Evolutionary conservation across 2,329 filamentous ascomycete species (phyloP), one percentile per base, ranked within the genome.

Genomic region (Penicillium hesseltinei): DNA sequence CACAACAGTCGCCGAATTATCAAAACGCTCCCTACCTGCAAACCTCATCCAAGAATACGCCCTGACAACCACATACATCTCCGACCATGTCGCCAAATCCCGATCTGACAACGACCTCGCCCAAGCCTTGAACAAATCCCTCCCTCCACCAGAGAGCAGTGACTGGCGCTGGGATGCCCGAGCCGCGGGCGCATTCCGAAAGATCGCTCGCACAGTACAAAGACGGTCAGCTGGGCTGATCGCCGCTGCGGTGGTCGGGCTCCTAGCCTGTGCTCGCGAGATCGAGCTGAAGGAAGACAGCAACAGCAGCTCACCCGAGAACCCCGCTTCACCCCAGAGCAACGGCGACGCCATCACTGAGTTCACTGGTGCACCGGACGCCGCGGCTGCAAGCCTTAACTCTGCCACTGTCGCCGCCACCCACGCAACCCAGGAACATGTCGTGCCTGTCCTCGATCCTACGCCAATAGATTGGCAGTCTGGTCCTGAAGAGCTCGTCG

Each of bases 21-120:
- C 74, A 1, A 70, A 66, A 49, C 68, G 69, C 42, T 64, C 64
- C 21, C 68, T 91, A 10, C 89, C 89, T 0, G 68, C 69, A 25
- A 79, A 76, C 31, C 71, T 92, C 17, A 75, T 79, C 11, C 75
- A 81, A 57, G 80, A 80, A 60, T 88, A 90, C 64, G 82, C 85
- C 40, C 77, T 90, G 57, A 85, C 86, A 11, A 92, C 90, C 3
- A 85, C 86, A 1, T 92, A 90, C 63, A 78, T 93, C 29, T 90
- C 89, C 57, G 84, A 88, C 63, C 84, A 87, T 43, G 83, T 86
- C 38, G 88, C 88, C 2, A 77, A 79, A 5, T 70, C 82, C 63
- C 45, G 71, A 69, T 60, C 80, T 82, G 57, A 74, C 82, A 47
- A 73, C 71, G 61, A 82, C 75, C 69, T 80, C 82, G 60, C 77